Evolutionary conservation across 2,329 filamentous ascomycete genomes (phyloP).

Genomic region (Dactylellina drechsleri): DNA sequence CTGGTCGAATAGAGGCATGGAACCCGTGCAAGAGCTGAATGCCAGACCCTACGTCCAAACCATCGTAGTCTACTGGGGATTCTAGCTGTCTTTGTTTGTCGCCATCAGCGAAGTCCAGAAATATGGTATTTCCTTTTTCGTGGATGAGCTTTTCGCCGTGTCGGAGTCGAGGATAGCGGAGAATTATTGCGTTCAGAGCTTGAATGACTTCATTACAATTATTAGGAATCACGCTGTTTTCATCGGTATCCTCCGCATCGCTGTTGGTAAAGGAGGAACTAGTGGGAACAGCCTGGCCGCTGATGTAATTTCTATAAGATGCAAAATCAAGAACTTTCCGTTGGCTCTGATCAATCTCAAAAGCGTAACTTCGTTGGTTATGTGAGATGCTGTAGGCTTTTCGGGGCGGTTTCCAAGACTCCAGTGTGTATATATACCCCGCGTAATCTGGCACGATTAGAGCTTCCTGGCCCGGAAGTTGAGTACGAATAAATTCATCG

Average conservation of each 20-base stretch:
- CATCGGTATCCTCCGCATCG: background rate
- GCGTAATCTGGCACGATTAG: slow-evolving; percentile 33
- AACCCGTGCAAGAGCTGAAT: slow-evolving; percentile 38
- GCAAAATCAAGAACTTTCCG: slow-evolving; percentile 8
- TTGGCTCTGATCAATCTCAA: background rate
- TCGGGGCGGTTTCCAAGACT: background rate
- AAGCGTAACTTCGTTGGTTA: background rate
- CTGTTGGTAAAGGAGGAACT: background rate
- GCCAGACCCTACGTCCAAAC: slow-evolving; percentile 21
- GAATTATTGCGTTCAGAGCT: slow-evolving; percentile 40
- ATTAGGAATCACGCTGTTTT: slow-evolving; percentile 33
- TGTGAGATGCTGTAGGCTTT: background rate
- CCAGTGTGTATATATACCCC: slow-evolving; percentile 17
- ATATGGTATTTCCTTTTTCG: slow-evolving; percentile 40
- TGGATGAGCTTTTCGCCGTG: slow-evolving; percentile 7
- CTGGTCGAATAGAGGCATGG: slow-evolving; percentile 65
- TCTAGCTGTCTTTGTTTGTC: background rate
- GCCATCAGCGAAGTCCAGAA: background rate
- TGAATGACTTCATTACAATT: slow-evolving; percentile 16
- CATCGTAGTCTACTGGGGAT: background rate
- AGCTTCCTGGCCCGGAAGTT: background rate
- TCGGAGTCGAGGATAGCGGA: slow-evolving; percentile 17
- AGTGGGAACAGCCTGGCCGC: background rate
- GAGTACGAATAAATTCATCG: slow-evolving; percentile 16
- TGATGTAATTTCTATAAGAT: slow-evolving; percentile 8